Evolutionary conservation across 1,284 basidiomycete genomes (phyloP).

Genomic region (Leucoagaricus sp.): DNA sequence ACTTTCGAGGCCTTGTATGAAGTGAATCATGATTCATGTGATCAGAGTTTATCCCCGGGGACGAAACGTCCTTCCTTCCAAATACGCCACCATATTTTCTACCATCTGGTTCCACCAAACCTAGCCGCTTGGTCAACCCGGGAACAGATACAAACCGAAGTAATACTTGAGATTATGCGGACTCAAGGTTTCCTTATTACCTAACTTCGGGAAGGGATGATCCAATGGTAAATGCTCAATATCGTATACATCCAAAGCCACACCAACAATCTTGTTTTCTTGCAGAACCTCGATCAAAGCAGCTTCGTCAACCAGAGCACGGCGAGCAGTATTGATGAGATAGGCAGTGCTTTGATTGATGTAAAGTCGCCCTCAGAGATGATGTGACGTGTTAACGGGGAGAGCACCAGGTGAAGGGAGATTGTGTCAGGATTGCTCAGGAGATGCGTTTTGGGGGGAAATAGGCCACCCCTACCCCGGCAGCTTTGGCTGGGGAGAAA

Average conservation of each 20-base stretch:
- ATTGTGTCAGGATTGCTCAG: conserved; percentile 56
- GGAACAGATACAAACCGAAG: too few relatives aligned
- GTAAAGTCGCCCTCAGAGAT: conserved; percentile 48
- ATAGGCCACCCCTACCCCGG: conserved; percentile 47
- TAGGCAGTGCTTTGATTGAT: conserved; percentile 55
- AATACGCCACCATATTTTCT: conserved; percentile 53
- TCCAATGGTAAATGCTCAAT: conserved; percentile 60
- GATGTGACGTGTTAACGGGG: conserved; percentile 49
- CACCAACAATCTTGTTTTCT: conserved; percentile 52
- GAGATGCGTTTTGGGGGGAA: conserved; percentile 51
- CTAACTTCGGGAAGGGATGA: conserved; percentile 50
- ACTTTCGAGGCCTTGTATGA: too few relatives aligned
- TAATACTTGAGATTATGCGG: too few relatives aligned
- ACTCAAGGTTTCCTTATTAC: conserved; percentile 52
- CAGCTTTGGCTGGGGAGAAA: conserved; percentile 57
- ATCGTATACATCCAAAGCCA: conserved; percentile 62
- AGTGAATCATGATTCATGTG: too few relatives aligned
- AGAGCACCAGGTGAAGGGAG: conserved; percentile 60
- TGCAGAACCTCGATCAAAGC: conserved; percentile 53
- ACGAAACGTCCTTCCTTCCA: conserved; percentile 37
- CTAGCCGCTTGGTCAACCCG: too few relatives aligned
- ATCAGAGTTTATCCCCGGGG: too few relatives aligned
- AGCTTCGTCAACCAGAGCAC: conserved; percentile 58
- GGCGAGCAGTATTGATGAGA: conserved; percentile 66
- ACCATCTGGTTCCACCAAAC: too few relatives aligned